Base-by-base conservation (phyloP, 1,139 yeast species). In the Yamadazyma sp. region DNA sequence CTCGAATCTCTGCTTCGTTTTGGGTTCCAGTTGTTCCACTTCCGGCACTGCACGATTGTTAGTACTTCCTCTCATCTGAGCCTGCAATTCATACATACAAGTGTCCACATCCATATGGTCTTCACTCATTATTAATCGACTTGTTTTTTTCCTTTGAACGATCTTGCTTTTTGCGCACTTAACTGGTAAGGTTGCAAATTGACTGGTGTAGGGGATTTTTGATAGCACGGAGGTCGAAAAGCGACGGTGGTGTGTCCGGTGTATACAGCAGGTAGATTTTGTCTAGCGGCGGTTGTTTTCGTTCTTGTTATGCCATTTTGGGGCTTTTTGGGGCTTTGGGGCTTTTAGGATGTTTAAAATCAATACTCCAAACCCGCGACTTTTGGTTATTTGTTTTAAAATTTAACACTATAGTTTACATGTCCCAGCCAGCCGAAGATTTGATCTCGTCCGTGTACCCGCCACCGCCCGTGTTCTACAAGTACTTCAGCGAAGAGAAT, bases 381-480 rank as follows among this genome's bases (percentile, higher is more conserved):
- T 20, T 20, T 20, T 20, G 8, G 5, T 20, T 20, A 8, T 20
- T 20, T 20, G 5, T 20, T 20, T 5, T 20, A 20, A 6, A 6
- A 5, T 20, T 20, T 8, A 20, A 5, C 22, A 20, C 22, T 20
- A 6, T 8, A n/a, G n/a, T n/a, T 8, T 6, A 20, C 15, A 49
- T 49, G 54, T 36, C 53, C 5, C 31, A 33, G 16, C 25, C 25
- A 16, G 30, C 37, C 9, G 74, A 66, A 37, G 76, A 73, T 42
- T 57, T 71, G 41, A 75, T 76, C 44, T 66, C 92, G 20, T 79
- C 94, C 10, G 73, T 87, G 39, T 88, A 83, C 50, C 96, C 96
- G 1, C 91, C 92, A 2, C 96, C 96, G 3, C 96, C 96, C 8
- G 81, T 83, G 17, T 85, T 76, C 58, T 78, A 78, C 53, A 77